Percentiles rank a stretch among this genome's conserved stretches.
Evolutionary conservation across 352 stramenopile species (phyloP).

Genomic region (Globisporangium spiculum): DNA sequence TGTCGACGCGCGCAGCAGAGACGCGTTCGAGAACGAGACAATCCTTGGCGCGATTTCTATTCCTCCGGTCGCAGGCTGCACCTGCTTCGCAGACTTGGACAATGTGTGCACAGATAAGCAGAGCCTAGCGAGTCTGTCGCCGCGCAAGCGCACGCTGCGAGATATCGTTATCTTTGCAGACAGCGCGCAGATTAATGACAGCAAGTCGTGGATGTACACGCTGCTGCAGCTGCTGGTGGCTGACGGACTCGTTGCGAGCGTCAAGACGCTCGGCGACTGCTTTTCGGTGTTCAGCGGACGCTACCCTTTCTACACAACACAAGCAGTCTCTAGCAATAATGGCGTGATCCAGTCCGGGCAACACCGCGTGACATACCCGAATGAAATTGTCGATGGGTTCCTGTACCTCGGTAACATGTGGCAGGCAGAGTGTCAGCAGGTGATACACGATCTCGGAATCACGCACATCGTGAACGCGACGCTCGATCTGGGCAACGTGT

Average conservation of each 20-base stretch:
- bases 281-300: slow-evolving; percentile 38
- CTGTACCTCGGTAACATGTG: slow-evolving; percentile 77
- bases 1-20: slow-evolving; percentile 43
- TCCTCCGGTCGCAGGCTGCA: slow-evolving; percentile 22
- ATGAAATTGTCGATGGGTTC: slow-evolving; percentile 62
- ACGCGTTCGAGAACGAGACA: slow-evolving; percentile 34
- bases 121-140: slow-evolving; percentile 24
- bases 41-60: slow-evolving; percentile 53
- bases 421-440: slow-evolving; percentile 52
- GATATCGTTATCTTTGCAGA: slow-evolving; percentile 57
- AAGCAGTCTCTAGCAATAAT: slow-evolving; percentile 15
- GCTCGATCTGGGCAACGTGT: slow-evolving; percentile 54
- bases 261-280: slow-evolving; percentile 39
- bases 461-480: slow-evolving; percentile 72
- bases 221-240: slow-evolving; percentile 43
- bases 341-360: slow-evolving; percentile 27
- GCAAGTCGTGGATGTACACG: slow-evolving; percentile 33
- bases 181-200: slow-evolving; percentile 21
- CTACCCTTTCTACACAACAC: slow-evolving; percentile 72
- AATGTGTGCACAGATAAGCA: slow-evolving; percentile 20
- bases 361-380: slow-evolving; percentile 61
- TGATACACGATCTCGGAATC: slow-evolving; percentile 61
- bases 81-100: slow-evolving; percentile 22
- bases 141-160: slow-evolving; percentile 36
- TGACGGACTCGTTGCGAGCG: slow-evolving; percentile 40